These are phyloP conservation scores for Naematelia encephala DNA, from an alignment of 768 basidiomycete species.

Conservation along the genomic window DNA sequence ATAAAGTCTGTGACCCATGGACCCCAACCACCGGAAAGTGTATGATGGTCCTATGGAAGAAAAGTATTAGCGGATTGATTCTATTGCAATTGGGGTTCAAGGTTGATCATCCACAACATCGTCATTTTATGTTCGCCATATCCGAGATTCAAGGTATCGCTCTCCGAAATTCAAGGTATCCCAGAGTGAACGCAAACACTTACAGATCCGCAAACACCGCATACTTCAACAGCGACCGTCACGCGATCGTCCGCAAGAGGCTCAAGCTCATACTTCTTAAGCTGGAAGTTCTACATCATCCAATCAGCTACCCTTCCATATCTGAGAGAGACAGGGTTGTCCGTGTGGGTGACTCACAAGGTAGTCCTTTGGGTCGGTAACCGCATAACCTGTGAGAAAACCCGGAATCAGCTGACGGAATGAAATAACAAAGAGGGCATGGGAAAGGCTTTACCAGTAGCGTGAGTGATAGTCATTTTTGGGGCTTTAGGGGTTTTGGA, in stretches of 20 bases:
- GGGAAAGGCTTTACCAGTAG: conserved; percentile 32
- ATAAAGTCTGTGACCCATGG: conserved; percentile 41
- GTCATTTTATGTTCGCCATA: too few species aligned
- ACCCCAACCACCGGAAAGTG: conserved; percentile 50
- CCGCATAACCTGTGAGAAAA: conserved; percentile 35
- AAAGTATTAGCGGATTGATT: background rate
- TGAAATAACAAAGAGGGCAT: too few species aligned
- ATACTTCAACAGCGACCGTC: conserved; percentile 47
- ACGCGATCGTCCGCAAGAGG: conserved; percentile 41
- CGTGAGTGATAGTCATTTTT: conserved; percentile 39
- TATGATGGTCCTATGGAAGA: conserved; percentile 52
- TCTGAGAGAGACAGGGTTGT: too few species aligned
- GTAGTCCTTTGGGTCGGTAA: conserved; percentile 48
- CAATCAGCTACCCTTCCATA: conserved; percentile 1
- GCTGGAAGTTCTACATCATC: conserved; percentile 40
- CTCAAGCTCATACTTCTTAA: conserved; percentile 48
- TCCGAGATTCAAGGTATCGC: too few species aligned
- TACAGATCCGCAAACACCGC: conserved; percentile 46
- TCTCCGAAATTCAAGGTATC: too few species aligned
- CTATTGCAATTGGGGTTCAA: background rate
- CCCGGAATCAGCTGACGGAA: too few species aligned
- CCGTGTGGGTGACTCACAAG: too few species aligned
- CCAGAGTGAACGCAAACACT: conserved; percentile 20
- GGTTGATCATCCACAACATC: too few species aligned
- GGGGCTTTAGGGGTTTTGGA: background rate